Evolutionary conservation across 2,329 filamentous ascomycete species (phyloP), one percentile per base, ranked within the genome.

Genomic region (Claviceps sp.): DNA sequence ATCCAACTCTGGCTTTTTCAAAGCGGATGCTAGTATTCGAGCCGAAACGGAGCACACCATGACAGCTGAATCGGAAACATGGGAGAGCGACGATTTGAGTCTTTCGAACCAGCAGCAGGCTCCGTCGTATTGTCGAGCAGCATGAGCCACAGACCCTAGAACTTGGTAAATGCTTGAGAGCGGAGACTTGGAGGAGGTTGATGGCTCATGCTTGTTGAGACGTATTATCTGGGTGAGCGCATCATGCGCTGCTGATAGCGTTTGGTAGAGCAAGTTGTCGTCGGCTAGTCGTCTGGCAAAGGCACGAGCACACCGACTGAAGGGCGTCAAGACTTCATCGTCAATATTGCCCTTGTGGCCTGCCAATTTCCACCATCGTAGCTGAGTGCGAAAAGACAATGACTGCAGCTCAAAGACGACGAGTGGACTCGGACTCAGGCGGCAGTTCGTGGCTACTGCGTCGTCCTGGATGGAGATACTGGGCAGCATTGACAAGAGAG

Each of bases 391-490:
- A 40, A 90, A 72, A 9, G 80, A 84, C 1, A 86, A 64, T 1
- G 73, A 68, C 58, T 89, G 85, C 1, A 88, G 63, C 54, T 78
- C 74, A 48, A 89, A 75, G 1, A 78, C 77, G 1, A 71, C 64
- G 22, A 73, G 68, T 1, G 85, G 82, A 1, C 71, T 70, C 3
- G 82, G 72, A 54, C 74, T 79, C 7, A 80, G 64, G 26, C 74
- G 71, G 8, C 71, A 65, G 53, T 83, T 77, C 4, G 66, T 60
- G 0, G 80, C 80, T 1, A 71, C 57, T 3, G 64, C 65, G 59
- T 90, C 86, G 42, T 83, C 78, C 9, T 78, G 75, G 47, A 71
- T 70, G 2, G 83, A 80, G n/a, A 85, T 71, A 58, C 79, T 84
- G 1, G 86, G 85, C 29, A 82, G 78, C 1, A 89, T 66, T 0